Base-by-base conservation (phyloP, 2,329 filamentous ascomycete genomes). In the Penicillium sp. region DNA sequence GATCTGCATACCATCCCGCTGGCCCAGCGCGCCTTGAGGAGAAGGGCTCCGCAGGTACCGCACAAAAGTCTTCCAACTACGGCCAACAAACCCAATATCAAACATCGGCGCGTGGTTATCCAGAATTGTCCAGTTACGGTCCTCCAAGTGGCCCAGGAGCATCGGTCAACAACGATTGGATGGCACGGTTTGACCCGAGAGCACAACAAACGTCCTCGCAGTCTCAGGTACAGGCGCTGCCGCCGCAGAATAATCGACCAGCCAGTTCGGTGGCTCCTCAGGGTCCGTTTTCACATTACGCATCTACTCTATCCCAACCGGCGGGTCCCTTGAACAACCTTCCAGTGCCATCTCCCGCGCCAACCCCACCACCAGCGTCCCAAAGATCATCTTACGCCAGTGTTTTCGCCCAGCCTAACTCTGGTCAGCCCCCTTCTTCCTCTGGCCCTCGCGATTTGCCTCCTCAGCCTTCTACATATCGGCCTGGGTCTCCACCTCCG, bases 121-220 rank as follows among this genome's bases (percentile, higher is more conserved):
- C 58, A 2, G 65, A 67, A 3, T 67, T 67, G 31, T 41, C 53
- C 15, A 46, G 52, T 6, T 67, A 66, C 32, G 50, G 52, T 13
- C 41, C 57, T 10, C 39, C 58, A 13, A 57, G 51, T 11, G 37
- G 51, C 25, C 50, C 62, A 7, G 53, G 51, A 19, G 36, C 57
- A 10, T 51, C 62, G 4, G 51, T 58, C 7, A 64, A 53, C 37
- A 63, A 62, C 39, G 67, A 69, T 41, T 70, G 67, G 67, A 65
- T 69, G 57, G 63, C 65, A 30, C 59, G 65, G 27, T 68, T 69
- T 41, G 67, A 70, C 41, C 67, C 67, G 16, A 50, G 67, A 36
- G 60, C 58, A 16, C 65, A 67, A 34, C 60, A 61, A 31, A 37
- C 33, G 11, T 46, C 46, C 7, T 39, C 53, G 13, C 55, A 53